Evolutionary conservation across 1,284 basidiomycete genomes (phyloP), one percentile per base, ranked within the genome.

Genomic region (Apiotrichum mycotoxinovorans): DNA sequence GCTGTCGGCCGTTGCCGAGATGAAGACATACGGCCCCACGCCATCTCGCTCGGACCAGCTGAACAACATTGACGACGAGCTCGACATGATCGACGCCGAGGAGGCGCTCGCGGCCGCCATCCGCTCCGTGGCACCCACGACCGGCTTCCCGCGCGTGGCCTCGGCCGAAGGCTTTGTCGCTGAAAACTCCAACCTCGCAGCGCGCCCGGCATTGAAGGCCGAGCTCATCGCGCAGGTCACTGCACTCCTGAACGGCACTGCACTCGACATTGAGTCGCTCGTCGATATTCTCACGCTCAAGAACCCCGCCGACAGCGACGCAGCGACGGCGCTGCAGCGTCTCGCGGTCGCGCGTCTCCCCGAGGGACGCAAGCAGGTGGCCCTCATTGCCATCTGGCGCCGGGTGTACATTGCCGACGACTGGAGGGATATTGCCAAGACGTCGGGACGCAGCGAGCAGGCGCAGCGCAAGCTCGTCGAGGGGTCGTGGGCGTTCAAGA

Each of bases 361-460:
- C 0, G 83, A 85, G 56, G 83, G 82, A 23, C 80, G 93, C 50
- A 82, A 82, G 69, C 69, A 82, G 37, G 83, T 87, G 30, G 86
- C 88, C 2, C 82, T 91, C 67, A 80, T 84, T 42, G 84, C 83
- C 33, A 81, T 90, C 20, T 97, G 93, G 94, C 82, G 92, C 38
- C 81, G 94, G 30, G 83, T 94, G 46, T 94, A 90, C 68, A 81
- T 89, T 43, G 85, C 89, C 53, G 92, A 97, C 71, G 85, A 96
- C 63, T 76, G 74, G 74, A 57, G 50, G 17, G 52, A 47, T 14
- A 64, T 76, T 27, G 57, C 72, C 7, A 66, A 69, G 45, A 76
- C 74, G 1, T 47, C 67, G 7, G 72, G 74, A 2, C 61, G 73
- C 43, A 73, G 70, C 58, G 74, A 76, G 56, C 68, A 74, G 56